Evolutionary conservation across 1,284 basidiomycete species (phyloP).

Genomic region (Cystobasidium sp.): DNA sequence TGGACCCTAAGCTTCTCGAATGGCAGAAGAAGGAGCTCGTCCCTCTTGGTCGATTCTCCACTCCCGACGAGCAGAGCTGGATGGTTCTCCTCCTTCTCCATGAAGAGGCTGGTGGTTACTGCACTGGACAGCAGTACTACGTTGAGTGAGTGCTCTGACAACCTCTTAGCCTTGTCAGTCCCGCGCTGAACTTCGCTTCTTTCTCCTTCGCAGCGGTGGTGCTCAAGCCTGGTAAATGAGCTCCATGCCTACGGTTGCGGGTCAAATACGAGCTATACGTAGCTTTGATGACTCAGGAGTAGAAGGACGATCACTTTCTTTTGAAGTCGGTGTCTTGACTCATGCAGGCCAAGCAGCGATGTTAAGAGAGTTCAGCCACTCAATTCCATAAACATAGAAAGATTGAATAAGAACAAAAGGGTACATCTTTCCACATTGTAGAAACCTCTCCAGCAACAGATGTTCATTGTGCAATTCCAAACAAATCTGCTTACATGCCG

Average conservation of each 20-base stretch:
- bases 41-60: conserved; percentile 60
- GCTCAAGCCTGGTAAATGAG: conserved; percentile 34
- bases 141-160: conserved; percentile 6
- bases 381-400: too few relatives aligned
- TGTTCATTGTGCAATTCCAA: too few relatives aligned
- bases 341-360: too few relatives aligned
- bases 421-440: too few relatives aligned
- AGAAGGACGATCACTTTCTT: too few relatives aligned
- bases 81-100: conserved; percentile 62
- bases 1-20: conserved; percentile 48
- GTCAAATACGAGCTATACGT: too few relatives aligned
- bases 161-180: background rate
- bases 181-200: background rate
- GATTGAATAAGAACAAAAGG: too few relatives aligned
- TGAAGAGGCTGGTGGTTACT: conserved; percentile 41
- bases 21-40: conserved; percentile 51
- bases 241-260: background rate
- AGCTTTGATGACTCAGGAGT: too few relatives aligned
- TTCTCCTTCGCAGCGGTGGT: conserved; percentile 17
- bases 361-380: too few relatives aligned
- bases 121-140: conserved; percentile 36
- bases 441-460: too few relatives aligned
- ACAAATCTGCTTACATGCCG: too few relatives aligned
- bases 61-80: conserved; percentile 61
- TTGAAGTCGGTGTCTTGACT: too few relatives aligned